These are phyloP conservation scores for Penicillium lagena DNA, from an alignment of 495 filamentous ascomycete species.

Conservation along the genomic window DNA sequence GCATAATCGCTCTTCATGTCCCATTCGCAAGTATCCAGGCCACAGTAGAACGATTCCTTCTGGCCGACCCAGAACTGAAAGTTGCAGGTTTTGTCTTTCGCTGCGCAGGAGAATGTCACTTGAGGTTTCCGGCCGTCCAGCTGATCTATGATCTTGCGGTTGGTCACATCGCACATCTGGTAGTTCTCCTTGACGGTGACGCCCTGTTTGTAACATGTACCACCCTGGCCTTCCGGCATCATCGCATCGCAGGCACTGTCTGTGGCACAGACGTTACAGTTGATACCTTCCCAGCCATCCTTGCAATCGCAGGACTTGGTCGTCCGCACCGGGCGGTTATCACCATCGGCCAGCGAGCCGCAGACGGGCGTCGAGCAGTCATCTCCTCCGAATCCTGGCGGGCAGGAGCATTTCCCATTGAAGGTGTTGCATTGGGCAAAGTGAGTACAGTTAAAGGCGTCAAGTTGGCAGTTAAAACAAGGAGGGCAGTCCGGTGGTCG, in stretches of 20 bases:
- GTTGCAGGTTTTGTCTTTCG: constrained; percentile 66
- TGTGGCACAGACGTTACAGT: constrained; percentile 91
- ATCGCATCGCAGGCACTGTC: constrained; percentile 77
- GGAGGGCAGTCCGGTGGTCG: constrained; percentile 55
- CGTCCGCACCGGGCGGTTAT: constrained; percentile 63
- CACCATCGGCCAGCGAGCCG: constrained; percentile 76
- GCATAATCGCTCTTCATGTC: constrained; percentile 57
- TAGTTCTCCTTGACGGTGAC: constrained; percentile 89
- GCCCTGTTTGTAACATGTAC: constrained; percentile 87
- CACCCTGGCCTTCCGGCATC: constrained; percentile 71
- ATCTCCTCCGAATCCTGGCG: constrained; percentile 85
- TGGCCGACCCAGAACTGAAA: constrained; percentile 99
- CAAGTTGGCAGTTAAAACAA: constrained; percentile 96
- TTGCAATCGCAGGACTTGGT: constrained; percentile 74
- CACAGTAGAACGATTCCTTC: constrained; percentile 93
- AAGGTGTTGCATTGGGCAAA: constrained; percentile 78
- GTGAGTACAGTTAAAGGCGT: constrained; percentile 83
- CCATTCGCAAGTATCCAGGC: constrained; percentile 73
- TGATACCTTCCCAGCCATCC: constrained; percentile 95
- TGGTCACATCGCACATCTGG: constrained; percentile 97
- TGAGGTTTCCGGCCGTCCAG: constrained; percentile 79
- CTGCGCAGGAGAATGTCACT: constrained; percentile 87
- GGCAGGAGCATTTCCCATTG: constrained; percentile 87
- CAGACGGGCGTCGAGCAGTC: constrained; percentile 86
- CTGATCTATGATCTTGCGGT: constrained; percentile 81